Conservation (phyloP, 345 rosid species). For the Populus tremula region DNA sequence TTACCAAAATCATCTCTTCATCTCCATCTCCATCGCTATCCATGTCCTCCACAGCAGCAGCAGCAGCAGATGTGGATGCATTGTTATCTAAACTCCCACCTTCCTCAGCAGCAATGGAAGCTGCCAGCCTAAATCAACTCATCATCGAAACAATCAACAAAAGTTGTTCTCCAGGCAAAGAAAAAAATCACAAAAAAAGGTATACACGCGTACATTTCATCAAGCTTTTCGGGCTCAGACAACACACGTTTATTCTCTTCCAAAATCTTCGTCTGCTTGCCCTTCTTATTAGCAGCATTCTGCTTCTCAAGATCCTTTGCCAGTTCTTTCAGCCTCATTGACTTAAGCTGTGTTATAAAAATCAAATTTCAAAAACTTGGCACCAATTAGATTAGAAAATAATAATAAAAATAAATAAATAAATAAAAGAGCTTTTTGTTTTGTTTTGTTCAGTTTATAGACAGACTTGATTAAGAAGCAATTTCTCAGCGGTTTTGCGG, state of each 20-base stretch:
- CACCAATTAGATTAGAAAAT: background rate
- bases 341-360: conserved; percentile 51
- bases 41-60: conserved; percentile 42
- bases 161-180: background rate
- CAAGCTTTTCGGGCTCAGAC: conserved; percentile 42
- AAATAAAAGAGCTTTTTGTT: background rate
- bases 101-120: conserved; percentile 67
- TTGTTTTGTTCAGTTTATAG: too few species aligned
- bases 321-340: conserved; percentile 72
- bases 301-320: conserved; percentile 70
- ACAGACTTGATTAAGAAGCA: conserved; percentile 72
- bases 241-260: conserved; percentile 47
- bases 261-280: conserved; percentile 32
- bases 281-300: conserved; percentile 25
- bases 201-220: conserved; percentile 53
- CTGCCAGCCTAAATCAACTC: conserved; percentile 58
- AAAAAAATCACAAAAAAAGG: conserved; percentile 1
- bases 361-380: background rate
- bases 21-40: conserved; percentile 47
- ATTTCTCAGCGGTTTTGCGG: conserved; percentile 88
- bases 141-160: conserved; percentile 12
- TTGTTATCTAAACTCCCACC: conserved; percentile 23
- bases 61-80: conserved; percentile 48
- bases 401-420: too few species aligned
- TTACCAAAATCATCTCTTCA: conserved; percentile 44